Percentiles rank a stretch among this genome's conserved stretches.
Evolutionary conservation across 202 grass and related monocot genomes (phyloP).

Genomic region (Cymbopogon flexuosus): DNA sequence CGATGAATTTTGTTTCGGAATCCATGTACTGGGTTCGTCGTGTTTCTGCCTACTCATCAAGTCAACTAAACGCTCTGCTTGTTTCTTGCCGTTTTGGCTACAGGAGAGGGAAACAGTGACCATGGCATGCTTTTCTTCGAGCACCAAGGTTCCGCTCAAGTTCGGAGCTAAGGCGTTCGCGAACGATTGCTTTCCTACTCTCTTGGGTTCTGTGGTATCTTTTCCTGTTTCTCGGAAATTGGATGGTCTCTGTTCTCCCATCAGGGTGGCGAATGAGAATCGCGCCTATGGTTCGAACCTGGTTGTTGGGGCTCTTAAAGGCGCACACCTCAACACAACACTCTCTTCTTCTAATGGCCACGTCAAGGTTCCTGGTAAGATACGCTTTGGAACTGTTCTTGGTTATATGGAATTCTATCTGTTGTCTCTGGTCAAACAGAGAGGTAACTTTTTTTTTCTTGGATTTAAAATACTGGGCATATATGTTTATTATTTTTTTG

Average conservation of each 20-base stretch:
- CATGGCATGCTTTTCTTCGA: conserved; percentile 43
- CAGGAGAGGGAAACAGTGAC: neutral
- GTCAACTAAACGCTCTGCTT: neutral
- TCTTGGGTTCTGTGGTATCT: neutral
- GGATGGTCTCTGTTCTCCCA: conserved; percentile 1
- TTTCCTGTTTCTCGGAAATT: neutral
- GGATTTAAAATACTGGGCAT: neutral
- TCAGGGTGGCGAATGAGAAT: neutral
- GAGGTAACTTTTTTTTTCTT: neutral
- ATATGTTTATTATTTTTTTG: no score
- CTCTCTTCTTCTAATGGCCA: neutral
- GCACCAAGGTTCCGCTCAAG: neutral
- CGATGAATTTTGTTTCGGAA: neutral
- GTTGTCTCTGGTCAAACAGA: neutral
- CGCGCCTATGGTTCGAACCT: neutral
- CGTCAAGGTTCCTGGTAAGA: conserved; percentile 15
- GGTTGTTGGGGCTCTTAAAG: neutral
- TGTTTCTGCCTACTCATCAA: neutral
- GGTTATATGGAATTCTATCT: neutral
- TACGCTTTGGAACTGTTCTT: neutral
- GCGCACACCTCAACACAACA: neutral
- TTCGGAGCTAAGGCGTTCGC: neutral
- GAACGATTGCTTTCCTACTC: neutral
- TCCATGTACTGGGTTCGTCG: neutral
- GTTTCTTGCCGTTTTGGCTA: neutral